Conservation (phyloP, 345 rosid species). For the Sonneratia alba region DNA sequence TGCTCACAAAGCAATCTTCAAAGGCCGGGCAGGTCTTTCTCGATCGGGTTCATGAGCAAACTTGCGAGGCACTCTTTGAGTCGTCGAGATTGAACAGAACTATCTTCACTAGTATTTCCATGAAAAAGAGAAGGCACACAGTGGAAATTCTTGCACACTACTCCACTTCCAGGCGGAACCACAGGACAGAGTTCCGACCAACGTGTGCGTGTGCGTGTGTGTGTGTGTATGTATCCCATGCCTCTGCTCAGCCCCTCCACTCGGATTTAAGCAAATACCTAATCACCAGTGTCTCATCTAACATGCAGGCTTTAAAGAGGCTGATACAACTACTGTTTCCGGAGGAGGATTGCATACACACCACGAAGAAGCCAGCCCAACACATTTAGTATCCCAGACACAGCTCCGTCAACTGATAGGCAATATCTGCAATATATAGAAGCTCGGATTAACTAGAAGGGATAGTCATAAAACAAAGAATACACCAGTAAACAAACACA, state of each 20-base stretch:
- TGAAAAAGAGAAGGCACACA: not conserved
- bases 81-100: not conserved
- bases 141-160: not conserved
- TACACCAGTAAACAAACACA: not conserved
- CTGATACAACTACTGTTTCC: not conserved
- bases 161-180: not conserved
- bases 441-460: not conserved
- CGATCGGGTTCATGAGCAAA: not conserved
- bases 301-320: not conserved
- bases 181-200: not conserved
- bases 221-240: not conserved
- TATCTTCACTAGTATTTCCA: not conserved
- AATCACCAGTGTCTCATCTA: not conserved
- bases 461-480: not conserved
- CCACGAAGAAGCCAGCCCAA: not conserved
- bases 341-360: not conserved
- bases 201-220: not conserved
- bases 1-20: too few relatives aligned
- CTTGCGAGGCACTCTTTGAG: not conserved
- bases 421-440: slow-evolving; percentile 41
- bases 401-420: slow-evolving; percentile 71
- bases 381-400: slow-evolving; percentile 12
- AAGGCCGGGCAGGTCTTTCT: too few relatives aligned
- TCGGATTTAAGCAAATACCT: not conserved
- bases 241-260: not conserved